Conservation (phyloP, 1,284 basidiomycete genomes). For the Irpex lacteus region DNA sequence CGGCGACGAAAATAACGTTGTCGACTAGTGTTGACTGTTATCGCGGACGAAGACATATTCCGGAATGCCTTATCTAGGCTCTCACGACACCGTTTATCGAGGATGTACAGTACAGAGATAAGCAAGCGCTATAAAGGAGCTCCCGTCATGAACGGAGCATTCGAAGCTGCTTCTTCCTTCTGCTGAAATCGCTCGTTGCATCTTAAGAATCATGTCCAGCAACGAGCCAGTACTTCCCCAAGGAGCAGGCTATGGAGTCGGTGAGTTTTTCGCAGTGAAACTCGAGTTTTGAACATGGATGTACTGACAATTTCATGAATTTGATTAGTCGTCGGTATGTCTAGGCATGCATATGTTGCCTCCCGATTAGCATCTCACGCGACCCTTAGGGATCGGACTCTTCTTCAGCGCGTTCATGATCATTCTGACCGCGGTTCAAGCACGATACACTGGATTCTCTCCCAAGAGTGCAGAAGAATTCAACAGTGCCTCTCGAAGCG, state of each 20-base stretch:
- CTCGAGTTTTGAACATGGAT: neutral
- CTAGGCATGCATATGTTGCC: neutral
- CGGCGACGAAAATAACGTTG: no score
- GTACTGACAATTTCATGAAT: neutral
- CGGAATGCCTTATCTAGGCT: neutral
- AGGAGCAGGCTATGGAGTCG: slow-evolving; percentile 69
- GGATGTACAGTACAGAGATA: neutral
- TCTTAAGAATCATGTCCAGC: slow-evolving; percentile 18
- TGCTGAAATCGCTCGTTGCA: neutral
- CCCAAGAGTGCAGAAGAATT: slow-evolving; percentile 79
- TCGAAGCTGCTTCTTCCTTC: neutral
- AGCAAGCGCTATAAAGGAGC: neutral
- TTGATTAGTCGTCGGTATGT: slow-evolving; percentile 43
- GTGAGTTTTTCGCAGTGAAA: slow-evolving; percentile 39
- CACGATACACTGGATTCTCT: slow-evolving; percentile 72
- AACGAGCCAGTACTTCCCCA: slow-evolving; percentile 28
- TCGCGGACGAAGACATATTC: neutral
- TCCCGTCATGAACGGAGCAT: neutral
- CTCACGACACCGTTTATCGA: neutral
- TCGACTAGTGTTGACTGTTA: neutral
- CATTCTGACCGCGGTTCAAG: slow-evolving; percentile 62
- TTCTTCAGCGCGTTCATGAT: slow-evolving; percentile 84
- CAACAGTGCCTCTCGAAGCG: slow-evolving; percentile 75
- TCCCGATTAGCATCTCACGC: neutral
- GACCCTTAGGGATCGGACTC: slow-evolving; percentile 65